Percentiles rank a stretch among this genome's conserved stretches.
phyloP scores from a whole-genome alignment of 805 yeast species.

The Citeromyces matritensis region DNA sequence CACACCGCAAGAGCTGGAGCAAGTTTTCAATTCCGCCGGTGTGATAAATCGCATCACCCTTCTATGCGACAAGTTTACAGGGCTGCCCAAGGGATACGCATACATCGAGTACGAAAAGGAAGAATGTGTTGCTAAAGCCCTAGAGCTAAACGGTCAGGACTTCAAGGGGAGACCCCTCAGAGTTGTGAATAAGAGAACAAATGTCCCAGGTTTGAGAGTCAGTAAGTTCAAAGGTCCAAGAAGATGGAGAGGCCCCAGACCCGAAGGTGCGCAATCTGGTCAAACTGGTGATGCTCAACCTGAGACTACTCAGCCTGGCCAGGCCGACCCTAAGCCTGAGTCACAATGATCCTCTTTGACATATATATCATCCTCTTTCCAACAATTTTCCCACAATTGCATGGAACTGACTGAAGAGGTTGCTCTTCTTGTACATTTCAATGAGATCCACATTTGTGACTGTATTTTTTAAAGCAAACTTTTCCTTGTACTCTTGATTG shows the following conservation, averaged over 20 bases:
- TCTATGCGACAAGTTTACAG: slow-evolving; percentile 51
- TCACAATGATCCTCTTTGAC: background rate
- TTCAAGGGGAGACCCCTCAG: slow-evolving; percentile 56
- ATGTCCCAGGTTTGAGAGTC: slow-evolving; percentile 32
- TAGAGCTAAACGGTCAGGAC: slow-evolving; percentile 40
- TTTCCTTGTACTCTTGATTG: slow-evolving; percentile 35
- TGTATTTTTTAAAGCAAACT: too few species aligned
- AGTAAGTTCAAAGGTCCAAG: too few species aligned
- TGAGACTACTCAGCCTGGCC: too few species aligned
- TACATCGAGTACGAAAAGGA: slow-evolving; percentile 66
- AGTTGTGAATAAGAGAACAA: slow-evolving; percentile 65
- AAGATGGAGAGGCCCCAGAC: too few species aligned
- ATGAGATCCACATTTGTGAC: slow-evolving; percentile 10
- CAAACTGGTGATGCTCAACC: too few species aligned
- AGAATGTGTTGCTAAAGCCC: slow-evolving; percentile 46
- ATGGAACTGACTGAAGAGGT: slow-evolving; percentile 26
- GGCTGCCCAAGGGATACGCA: slow-evolving; percentile 78
- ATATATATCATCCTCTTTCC: slow-evolving; percentile 7
- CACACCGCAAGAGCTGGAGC: slow-evolving; percentile 63
- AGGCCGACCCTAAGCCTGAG: too few species aligned
- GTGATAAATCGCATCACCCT: slow-evolving; percentile 71
- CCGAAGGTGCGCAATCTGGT: too few species aligned
- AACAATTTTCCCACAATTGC: slow-evolving; percentile 24
- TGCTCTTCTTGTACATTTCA: slow-evolving; percentile 19
- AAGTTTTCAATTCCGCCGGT: slow-evolving; percentile 56